Conservation (phyloP, 164 flowering plant species). For the Vitis labrusca region DNA sequence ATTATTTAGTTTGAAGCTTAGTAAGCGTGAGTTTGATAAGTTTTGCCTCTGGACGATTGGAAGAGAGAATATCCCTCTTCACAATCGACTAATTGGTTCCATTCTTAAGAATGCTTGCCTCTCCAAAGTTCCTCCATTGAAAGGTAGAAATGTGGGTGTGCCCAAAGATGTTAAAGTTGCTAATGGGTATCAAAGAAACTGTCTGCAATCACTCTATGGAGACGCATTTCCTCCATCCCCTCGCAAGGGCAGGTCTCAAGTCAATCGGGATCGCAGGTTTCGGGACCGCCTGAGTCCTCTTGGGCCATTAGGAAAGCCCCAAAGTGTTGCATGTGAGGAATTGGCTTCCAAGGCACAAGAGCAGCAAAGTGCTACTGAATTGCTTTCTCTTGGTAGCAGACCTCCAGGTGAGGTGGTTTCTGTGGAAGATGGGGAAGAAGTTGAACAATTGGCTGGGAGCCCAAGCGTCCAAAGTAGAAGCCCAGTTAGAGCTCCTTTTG, state of each 20-base stretch:
- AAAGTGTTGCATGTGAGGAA: constrained; percentile 19
- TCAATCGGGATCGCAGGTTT: constrained; percentile 44
- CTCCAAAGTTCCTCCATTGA: constrained; percentile 56
- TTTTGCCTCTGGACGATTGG: constrained; percentile 59
- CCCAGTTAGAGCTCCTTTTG: constrained; percentile 82
- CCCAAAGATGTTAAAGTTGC: constrained; percentile 25
- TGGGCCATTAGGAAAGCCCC: constrained; percentile 38
- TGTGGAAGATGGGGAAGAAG: constrained; percentile 94
- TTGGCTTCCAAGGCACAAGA: constrained; percentile 40
- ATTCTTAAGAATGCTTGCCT: constrained; percentile 63
- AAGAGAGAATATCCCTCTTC: constrained; percentile 67
- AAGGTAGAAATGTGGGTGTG: constrained; percentile 28
- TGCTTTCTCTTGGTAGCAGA: constrained; percentile 68
- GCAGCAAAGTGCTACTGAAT: constrained; percentile 60
- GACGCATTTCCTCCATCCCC: constrained; percentile 61
- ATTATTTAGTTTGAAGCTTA: constrained; percentile 48
- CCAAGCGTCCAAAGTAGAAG: constrained; percentile 76
- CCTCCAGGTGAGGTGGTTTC: constrained; percentile 68
- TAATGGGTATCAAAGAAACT: constrained; percentile 39
- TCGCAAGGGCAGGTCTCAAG: constrained; percentile 55
- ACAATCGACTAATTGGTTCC: constrained; percentile 57
- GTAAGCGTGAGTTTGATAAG: constrained; percentile 63
- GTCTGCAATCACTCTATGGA: constrained; percentile 44
- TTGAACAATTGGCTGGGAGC: constrained; percentile 69
- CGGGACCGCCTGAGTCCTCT: constrained; percentile 43